Base-by-base conservation (phyloP, 2,329 filamentous ascomycete genomes). In the Cladosporium sp. region DNA sequence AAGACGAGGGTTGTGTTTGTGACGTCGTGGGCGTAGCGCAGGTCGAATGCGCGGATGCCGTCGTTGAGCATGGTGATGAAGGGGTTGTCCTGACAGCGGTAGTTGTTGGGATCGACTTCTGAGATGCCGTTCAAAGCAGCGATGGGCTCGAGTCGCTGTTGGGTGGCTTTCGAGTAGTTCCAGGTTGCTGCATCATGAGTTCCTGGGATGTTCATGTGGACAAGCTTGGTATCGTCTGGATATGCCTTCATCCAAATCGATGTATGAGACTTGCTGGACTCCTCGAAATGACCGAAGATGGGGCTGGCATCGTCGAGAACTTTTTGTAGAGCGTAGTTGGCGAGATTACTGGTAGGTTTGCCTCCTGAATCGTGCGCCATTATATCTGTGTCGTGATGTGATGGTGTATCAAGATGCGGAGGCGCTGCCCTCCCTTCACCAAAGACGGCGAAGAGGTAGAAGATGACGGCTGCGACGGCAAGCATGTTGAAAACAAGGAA, bases 161-260 rank as follows among this genome's bases (percentile, higher is more conserved):
- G 74, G 0, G 72, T 76, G 0, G 64, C 63, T 19, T 66, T 63
- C 9, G 66, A 71, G 58, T 78, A 79, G 61, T 78, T 78, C 76
- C 77, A 79, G 0, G 76, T 78, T 2, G 73, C 70, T 3, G 71
- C 68, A 59, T 79, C 76, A 62, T 79, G 77, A 3, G 70, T 72
- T 1, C 77, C 77, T 2, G 77, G 77, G 37, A 79, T 73, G 57
- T 74, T 78, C 62, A 79, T 69, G 14, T 74, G 74, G 2, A 72
- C 67, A 0, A 79, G 57, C 3, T 60, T 67, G 0, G 69, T 76
- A 11, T 66, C 55, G 56, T 79, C 75, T 1, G 70, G 60, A 38
- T 75, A 67, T 0, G 43, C 51, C 19, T 67, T 66, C 77, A 79
- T 79, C 77, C 77, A 78, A 40, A 63, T 63, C 2, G 72, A 61